Evolutionary conservation across 352 stramenopile genomes (phyloP), one percentile per base, ranked within the genome.

Genomic region (Pythium pyrilobum): DNA sequence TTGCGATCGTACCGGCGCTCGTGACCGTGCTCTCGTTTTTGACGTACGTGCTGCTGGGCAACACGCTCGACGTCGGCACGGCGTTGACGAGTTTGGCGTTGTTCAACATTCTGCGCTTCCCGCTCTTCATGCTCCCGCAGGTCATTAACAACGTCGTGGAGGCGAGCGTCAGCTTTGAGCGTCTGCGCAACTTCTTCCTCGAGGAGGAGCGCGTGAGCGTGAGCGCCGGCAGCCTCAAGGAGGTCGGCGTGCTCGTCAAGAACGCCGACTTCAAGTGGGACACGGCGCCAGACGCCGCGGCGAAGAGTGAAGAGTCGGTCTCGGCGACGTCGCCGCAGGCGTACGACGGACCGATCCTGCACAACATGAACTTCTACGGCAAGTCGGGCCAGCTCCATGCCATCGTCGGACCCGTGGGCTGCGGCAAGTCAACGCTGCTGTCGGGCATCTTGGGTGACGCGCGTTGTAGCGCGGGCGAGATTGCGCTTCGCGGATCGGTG

Each of bases 61-160:
- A 97, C 52, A 63, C 74, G 10, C 59, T 98, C 7, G 92, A 95
- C 28, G 92, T 97, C 5, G 74, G 83, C 5, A 79, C 74, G 32
- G 92, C 92, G 36, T 81, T 98, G 41, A 97, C 94, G 4, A 83
- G 88, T 27, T 61, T 99, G 15, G 81, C 93, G 33, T 63, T 99
- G 12, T 98, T 98, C 69, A 96, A 97, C 59, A 87, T 98, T 37
- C 73, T 99, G 16, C 84, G 96, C 29, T 98, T 98, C 66, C 96
- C 96, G 33, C 71, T 99, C 10, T 97, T 97, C 54, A 97, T 98
- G 75, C 69, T 99, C 5, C 96, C 97, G 11, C 73, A 95, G 40
- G 90, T 97, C 7, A 90, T 99, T 56, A 98, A 98, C 69, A 88
- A 85, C 27, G 74, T 97, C 29, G 85, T 98, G 0, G 92, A 98